Base-by-base conservation (phyloP, 257 asterid species). In the Solanum ossicruentum region DNA sequence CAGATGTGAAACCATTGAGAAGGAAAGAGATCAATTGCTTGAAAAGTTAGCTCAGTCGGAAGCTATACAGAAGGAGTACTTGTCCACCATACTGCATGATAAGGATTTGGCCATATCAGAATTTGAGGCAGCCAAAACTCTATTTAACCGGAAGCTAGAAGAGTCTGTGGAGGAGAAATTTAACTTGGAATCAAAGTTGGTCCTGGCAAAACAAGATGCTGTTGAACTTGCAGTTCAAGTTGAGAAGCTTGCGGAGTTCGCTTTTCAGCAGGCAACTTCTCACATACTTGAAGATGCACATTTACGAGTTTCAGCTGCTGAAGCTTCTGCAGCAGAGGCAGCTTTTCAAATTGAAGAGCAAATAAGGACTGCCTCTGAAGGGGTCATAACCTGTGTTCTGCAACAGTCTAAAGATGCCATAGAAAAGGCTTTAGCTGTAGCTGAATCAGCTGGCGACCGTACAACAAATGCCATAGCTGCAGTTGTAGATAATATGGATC, bases 221-320 rank as follows among this genome's bases (percentile, higher is more conserved):
- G 86, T 89, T 87, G 91, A 89, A 70, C 91, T 89, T 87, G 91
- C 91, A 11, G 89, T 89, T 81, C 91, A 89, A 58, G 89, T 89
- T 70, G 91, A 89, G 86, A 89, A 87, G 84, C 79, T 89, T 88
- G 91, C 89, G 16, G 89, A 85, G 86, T 13, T 84, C 63, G 87
- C 91, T 87, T 89, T 89, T 88, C 91, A 84, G 84, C 91, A 87
- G 86, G 91, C 89, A 10, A 89, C 91, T 39, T 80, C 89, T 70
- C 88, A 89, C 89, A 89, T 89, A 85, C 83, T 89, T 73, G 89
- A 87, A 85, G 91, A 89, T 75, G 91, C 89, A 39, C 89, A 85
- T 20, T 72, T 87, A 85, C 85, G 83, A 87, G 90, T 89, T 83
- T 85, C 88, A 58, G 88, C 89, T 45, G 91, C 91, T 72, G 89